These are phyloP conservation scores for Sisymbrium irio DNA, from an alignment of 345 rosid genomes.

Conservation along the genomic window DNA sequence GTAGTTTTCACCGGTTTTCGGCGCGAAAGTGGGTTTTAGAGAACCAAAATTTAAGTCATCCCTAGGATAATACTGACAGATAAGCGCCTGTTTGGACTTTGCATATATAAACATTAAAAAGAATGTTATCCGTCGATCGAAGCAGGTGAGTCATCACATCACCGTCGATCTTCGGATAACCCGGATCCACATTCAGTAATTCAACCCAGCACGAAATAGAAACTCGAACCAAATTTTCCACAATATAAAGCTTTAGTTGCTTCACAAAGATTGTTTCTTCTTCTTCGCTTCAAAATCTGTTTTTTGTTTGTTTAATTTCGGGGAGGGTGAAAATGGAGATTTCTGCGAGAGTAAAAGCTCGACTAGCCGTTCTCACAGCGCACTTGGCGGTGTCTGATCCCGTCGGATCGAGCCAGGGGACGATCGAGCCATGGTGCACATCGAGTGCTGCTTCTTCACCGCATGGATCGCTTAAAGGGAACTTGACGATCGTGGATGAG, in stretches of 20 bases:
- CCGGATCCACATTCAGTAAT: neutral
- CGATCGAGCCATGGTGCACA: conserved; percentile 50
- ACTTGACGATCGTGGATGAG: conserved; percentile 68
- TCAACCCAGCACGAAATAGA: neutral
- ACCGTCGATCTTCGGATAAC: conserved; percentile 17
- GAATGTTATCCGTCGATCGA: neutral
- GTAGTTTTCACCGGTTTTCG: neutral
- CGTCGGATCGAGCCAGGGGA: neutral
- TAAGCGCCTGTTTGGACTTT: conserved; percentile 13
- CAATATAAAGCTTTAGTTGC: neutral
- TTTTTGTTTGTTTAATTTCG: neutral
- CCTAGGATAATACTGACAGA: conserved; percentile 3
- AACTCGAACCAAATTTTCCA: neutral
- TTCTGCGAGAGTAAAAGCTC: conserved; percentile 42
- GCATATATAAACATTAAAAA: neutral
- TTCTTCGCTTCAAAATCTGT: neutral
- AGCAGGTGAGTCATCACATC: neutral
- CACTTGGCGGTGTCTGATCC: conserved; percentile 50
- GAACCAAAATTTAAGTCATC: neutral
- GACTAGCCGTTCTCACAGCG: conserved; percentile 65
- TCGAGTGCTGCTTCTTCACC: conserved; percentile 41
- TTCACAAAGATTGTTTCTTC: neutral
- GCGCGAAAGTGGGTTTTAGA: neutral
- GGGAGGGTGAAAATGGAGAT: conserved; percentile 25
- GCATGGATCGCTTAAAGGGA: conserved; percentile 54